Percentiles rank a stretch among this genome's conserved stretches.
phyloP scores from a whole-genome alignment of 345 rosid genomes.

The Sonneratia caseolaris region DNA sequence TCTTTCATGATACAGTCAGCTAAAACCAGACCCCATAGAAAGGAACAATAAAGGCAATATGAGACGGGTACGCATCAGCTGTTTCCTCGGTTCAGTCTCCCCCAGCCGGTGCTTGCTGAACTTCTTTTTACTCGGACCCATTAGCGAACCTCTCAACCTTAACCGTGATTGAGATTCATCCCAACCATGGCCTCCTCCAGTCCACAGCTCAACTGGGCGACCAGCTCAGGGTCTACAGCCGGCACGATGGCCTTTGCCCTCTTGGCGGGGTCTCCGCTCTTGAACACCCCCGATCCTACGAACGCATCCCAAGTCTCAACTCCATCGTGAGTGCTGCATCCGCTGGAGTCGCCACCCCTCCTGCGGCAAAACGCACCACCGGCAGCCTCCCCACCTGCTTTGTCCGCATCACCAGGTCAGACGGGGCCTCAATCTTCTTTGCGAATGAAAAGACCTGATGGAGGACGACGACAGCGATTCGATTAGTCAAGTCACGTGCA shows the following conservation, averaged over 20 bases:
- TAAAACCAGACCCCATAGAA: no score
- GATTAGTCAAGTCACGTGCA: not conserved
- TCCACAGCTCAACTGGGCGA: constrained; percentile 31
- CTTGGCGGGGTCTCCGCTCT: constrained; percentile 30
- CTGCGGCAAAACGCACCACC: constrained; percentile 33
- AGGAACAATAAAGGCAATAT: no score
- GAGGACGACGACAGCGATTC: not conserved
- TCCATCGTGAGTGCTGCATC: constrained; percentile 39
- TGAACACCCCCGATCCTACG: constrained; percentile 31
- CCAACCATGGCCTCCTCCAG: constrained; percentile 34
- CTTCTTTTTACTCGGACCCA: constrained; percentile 17
- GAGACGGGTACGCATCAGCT: not conserved
- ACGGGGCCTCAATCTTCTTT: constrained; percentile 27
- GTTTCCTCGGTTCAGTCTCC: not conserved
- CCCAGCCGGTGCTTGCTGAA: no score
- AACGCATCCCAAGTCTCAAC: constrained; percentile 30
- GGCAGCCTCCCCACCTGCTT: constrained; percentile 39
- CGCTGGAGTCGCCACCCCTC: constrained; percentile 33
- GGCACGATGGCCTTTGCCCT: constrained; percentile 29
- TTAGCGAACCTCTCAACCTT: no score
- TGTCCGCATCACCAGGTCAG: constrained; percentile 36
- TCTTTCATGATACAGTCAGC: no score
- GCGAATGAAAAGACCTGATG: constrained; percentile 19
- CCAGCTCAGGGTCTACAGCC: constrained; percentile 30
- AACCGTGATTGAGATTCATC: constrained; percentile 20